Base-by-base conservation (phyloP, 495 filamentous ascomycete species). In the Hyaloscypha bicolor region DNA sequence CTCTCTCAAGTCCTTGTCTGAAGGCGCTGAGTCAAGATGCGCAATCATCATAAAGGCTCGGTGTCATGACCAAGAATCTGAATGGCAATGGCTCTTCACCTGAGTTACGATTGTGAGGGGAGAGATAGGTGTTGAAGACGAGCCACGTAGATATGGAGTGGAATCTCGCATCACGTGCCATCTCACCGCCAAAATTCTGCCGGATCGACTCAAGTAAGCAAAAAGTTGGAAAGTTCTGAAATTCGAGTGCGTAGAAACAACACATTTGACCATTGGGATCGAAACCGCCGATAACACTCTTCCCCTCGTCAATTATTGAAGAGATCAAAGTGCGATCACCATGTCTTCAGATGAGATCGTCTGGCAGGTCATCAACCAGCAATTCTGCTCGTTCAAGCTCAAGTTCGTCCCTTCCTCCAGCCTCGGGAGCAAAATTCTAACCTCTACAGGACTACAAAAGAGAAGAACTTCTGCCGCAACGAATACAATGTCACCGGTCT, bases 281-380 rank as follows among this genome's bases (percentile, higher is more conserved):
- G 19, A 30, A 9, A 30, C 22, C 53, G 9, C 53, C 0, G 3
- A 32, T 60, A 14, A 21, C 22, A 60, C 14, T 37, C 19, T 33
- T 21, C n/a, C 4, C 33, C 9, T 4, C 5, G 33, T 60, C 56
- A 35, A 60, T 0, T 16, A 58, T 37, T 60, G 19, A 60, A 39
- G 6, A 19, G 5, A 32, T 37, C 57, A 16, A 14, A 31, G 9
- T 9, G 22, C 30, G 6, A 29, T 39, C 45, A 63, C 31, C 29
- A 92, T 89, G 85, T 87, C 91, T 72, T 96, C 93, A 55, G 95
- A 99, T 84, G 95, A 98, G 78, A 96, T 99, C 70, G 92, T 99
- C 72, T 99, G 95, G 95, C 90, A 94, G 73, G 88, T 96, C 63
- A 96, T 97, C 64, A 93, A 93, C 77, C 89, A 97, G 79, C 92